Evolutionary conservation across 192 early-diverging fungal genomes (phyloP).

Genomic region (Entomortierella beljakovae): DNA sequence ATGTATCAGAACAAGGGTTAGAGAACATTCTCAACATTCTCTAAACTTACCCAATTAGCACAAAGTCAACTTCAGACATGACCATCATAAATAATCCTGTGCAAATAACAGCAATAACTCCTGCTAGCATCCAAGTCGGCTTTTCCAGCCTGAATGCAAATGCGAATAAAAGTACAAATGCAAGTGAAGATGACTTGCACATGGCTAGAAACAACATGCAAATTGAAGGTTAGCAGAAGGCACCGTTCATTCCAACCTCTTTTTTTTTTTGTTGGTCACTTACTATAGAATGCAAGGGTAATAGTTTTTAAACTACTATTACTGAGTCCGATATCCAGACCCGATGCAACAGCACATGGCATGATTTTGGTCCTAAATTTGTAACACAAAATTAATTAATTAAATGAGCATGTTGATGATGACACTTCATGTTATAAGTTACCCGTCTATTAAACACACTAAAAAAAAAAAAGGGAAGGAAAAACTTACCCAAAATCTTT

Average conservation of each 20-base stretch:
- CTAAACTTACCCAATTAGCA: slow-evolving; percentile 69
- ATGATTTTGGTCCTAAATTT: slow-evolving; percentile 75
- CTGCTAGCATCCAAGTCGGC: slow-evolving; percentile 75
- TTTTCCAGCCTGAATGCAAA: slow-evolving; percentile 89
- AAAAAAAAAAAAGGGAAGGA: too few relatives aligned
- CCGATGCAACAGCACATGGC: slow-evolving; percentile 90
- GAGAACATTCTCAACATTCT: too few relatives aligned
- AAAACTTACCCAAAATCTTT: slow-evolving; percentile 61
- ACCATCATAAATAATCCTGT: slow-evolving; percentile 91
- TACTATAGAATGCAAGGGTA: slow-evolving; percentile 91
- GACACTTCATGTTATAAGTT: too few relatives aligned
- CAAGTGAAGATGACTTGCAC: slow-evolving; percentile 82
- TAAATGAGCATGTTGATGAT: background rate
- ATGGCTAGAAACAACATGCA: slow-evolving; percentile 73
- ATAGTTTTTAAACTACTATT: slow-evolving; percentile 89
- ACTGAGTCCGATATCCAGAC: slow-evolving; percentile 91
- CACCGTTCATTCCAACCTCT: too few relatives aligned
- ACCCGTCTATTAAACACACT: too few relatives aligned
- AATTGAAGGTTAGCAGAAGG: slow-evolving; percentile 1
- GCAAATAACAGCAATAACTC: slow-evolving; percentile 83
- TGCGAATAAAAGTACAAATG: slow-evolving; percentile 90
- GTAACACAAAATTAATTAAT: background rate
- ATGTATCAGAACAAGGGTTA: background rate
- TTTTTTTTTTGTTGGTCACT: background rate
- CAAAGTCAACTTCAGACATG: slow-evolving; percentile 84